These are phyloP conservation scores for Tilletia caries DNA, from an alignment of 1,284 basidiomycete species.

Conservation along the genomic window DNA sequence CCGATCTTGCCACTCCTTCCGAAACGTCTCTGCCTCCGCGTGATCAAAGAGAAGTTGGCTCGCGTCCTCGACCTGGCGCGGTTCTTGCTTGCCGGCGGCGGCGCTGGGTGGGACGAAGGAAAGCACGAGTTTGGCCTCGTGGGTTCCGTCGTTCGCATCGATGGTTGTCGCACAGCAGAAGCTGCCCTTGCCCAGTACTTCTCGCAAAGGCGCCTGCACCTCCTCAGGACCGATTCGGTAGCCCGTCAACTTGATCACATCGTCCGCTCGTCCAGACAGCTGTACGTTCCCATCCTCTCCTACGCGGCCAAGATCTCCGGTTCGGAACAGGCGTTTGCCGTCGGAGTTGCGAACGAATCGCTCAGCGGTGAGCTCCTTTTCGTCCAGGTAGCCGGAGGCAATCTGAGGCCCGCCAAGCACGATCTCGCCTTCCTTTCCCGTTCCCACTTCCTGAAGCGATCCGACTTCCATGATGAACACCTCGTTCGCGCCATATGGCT, in stretches of 20 bases:
- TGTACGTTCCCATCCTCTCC: background rate
- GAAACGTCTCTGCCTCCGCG: background rate
- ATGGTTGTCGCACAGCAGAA: background rate
- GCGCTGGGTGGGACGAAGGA: background rate
- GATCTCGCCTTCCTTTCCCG: background rate
- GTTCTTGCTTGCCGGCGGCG: background rate
- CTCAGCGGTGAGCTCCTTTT: background rate
- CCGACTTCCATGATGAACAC: background rate
- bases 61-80: background rate
- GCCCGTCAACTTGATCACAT: background rate
- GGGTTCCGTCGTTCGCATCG: background rate
- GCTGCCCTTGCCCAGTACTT: background rate
- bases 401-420: background rate
- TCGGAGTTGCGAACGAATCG: background rate
- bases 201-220: background rate
- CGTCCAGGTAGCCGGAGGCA: background rate
- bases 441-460: background rate
- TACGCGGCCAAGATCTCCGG: background rate
- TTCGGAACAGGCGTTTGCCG: background rate
- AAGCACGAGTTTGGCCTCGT: background rate
- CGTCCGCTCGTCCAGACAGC: background rate
- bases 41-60: background rate
- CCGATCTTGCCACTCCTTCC: background rate
- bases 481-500: background rate
- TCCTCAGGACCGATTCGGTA: constrained; percentile 1